Base-by-base conservation (phyloP, 2,329 filamentous ascomycete species). In the Neofusicoccum umdonicola region DNA sequence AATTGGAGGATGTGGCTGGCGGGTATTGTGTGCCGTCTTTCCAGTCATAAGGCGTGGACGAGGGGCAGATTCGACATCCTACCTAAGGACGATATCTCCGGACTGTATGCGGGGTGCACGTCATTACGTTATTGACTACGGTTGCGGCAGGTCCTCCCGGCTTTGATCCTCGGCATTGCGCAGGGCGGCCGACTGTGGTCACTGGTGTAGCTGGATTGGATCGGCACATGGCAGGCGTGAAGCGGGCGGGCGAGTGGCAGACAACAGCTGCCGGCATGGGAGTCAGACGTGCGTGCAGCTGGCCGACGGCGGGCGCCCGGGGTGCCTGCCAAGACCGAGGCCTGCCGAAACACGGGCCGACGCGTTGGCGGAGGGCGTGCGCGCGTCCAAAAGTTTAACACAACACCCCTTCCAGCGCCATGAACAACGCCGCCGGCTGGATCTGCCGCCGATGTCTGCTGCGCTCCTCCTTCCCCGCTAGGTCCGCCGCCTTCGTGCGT, bases 371-470 rank as follows among this genome's bases (percentile, higher is more conserved):
- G 12, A 37, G 41, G 45, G 42, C 34, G 45, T 31, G 41, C 58
- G 42, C 22, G 4, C 48, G 22, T 13, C 35, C 48, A 34, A 54
- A 45, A 31, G 39, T 54, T 35, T 51, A 63, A 22, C 60, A 19
- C 60, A 22, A 63, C 47, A 44, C 37, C 44, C 22, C 8, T 52
- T 15, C 45, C 22, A 6, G 22, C 45, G 39, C 54, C 62, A 64
- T 64, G 62, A 58, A 64, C 34, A 52, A 41, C 45, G 44, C 39
- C 39, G 39, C 41, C 27, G 62, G 52, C 44, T 64, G 62, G 62
- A 17, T 64, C 42, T 64, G 62, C 34, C 52, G 62, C 15, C 35
- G 52, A 64, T 51, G 44, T 19, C 62, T 57, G 9, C 37, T 63
- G 3, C 62, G 62, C 39, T 41, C 44, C n/a, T 44, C 27, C 4